These are phyloP conservation scores for Citeromyces siamensis DNA, from an alignment of 1,139 yeast species.

Conservation along the genomic window DNA sequence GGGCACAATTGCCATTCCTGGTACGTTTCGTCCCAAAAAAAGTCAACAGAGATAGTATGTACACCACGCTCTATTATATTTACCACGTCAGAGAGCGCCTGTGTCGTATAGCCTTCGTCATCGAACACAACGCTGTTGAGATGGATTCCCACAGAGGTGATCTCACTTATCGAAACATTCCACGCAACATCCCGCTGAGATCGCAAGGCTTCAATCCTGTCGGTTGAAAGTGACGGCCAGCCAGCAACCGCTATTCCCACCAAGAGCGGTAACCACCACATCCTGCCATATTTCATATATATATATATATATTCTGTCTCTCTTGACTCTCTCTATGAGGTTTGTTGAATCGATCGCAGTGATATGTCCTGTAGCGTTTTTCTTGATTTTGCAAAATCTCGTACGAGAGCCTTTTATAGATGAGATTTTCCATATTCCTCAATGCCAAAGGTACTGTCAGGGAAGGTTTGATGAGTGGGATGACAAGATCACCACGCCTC, in stretches of 20 bases:
- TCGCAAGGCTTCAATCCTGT: constrained; percentile 29
- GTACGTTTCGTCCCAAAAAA: constrained; percentile 49
- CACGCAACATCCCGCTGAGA: constrained; percentile 60
- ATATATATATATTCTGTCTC: too few relatives aligned
- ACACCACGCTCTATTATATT: constrained; percentile 37
- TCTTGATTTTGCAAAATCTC: not conserved
- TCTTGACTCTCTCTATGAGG: too few relatives aligned
- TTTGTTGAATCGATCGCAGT: too few relatives aligned
- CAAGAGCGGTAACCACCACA: too few relatives aligned
- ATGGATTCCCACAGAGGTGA: constrained; percentile 45
- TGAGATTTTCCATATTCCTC: constrained; percentile 78
- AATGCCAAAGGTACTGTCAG: constrained; percentile 54
- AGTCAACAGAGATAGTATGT: constrained; percentile 41
- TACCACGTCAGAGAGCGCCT: constrained; percentile 25
- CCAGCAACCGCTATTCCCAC: too few relatives aligned
- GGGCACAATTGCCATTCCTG: constrained; percentile 66
- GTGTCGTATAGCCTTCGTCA: constrained; percentile 32
- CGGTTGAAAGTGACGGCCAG: constrained; percentile 13
- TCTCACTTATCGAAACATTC: constrained; percentile 44
- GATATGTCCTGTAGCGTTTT: not conserved
- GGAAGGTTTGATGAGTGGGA: constrained; percentile 67
- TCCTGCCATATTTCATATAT: too few relatives aligned
- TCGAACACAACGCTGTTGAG: constrained; percentile 38
- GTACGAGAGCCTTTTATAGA: constrained; percentile 37
- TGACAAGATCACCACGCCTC: constrained; percentile 91